Evolutionary conservation across 2,329 filamentous ascomycete species (phyloP), one percentile per base, ranked within the genome.

Genomic region (Cytospora piceae): DNA sequence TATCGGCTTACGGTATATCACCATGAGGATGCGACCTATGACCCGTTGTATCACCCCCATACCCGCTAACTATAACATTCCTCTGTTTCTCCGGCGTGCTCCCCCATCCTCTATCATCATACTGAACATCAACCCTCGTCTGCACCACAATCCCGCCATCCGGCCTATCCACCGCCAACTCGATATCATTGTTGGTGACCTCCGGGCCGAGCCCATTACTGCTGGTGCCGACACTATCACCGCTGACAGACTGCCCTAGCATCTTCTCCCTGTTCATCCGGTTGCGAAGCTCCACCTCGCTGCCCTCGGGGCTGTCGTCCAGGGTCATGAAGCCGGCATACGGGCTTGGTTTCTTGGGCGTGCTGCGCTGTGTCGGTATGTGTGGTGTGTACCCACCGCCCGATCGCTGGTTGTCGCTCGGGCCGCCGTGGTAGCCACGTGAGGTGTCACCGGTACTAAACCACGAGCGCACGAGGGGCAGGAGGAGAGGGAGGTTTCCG

Each of bases 401-500:
- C 9, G 46, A 49, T 22, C 9, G 46, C n/a, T 20, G 39, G 39
- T 24, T 49, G 46, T 49, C 46, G 46, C n/a, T 22, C 9, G 46
- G 14, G 39, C 17, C n/a, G 20, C 17, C 46, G 8, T 20, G 46
- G 46, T 49, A 49, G 46, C 46, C 46, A 9, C n/a, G n/a, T 49
- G n/a, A 24, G 46, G 46, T 49, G 11, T 49, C 46, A 8, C 46
- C 46, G 9, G 46, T 49, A n/a, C 46, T 49, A n/a, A 49, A 49
- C 46, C 46, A 49, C 7, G 46, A 49, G 8, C 46, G 46, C 6
- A 49, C 46, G 20, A 69, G 31, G 1, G 68, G 66, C 0, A 66
- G 63, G 17, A 69, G 58, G 27, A 69, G 64, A 3, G 68, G 68
- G 4, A 69, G 63, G 27, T 68, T 69, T 14, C 63, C 68, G 57